phyloP scores from a whole-genome alignment of 768 basidiomycete genomes.

The Hericium alpestre region DNA sequence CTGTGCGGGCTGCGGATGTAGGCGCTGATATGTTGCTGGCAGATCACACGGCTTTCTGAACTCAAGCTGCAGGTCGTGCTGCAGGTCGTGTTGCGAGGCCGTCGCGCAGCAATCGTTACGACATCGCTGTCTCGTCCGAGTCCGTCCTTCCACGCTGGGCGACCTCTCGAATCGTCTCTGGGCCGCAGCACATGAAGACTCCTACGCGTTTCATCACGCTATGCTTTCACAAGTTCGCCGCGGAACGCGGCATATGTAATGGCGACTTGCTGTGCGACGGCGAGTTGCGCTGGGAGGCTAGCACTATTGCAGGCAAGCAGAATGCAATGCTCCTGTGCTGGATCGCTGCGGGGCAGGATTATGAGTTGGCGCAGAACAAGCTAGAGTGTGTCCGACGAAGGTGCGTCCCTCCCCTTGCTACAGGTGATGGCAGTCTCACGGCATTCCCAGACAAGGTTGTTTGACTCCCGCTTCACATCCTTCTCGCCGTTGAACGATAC shows the following conservation, averaged over 20 bases:
- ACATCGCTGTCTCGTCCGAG: slow-evolving; percentile 89
- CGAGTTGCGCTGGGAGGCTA: slow-evolving; percentile 61
- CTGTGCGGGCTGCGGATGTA: slow-evolving; percentile 1
- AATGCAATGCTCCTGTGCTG: slow-evolving; percentile 88
- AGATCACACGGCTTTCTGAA: slow-evolving; percentile 36
- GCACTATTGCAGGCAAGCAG: slow-evolving; percentile 62
- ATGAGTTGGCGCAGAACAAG: slow-evolving; percentile 91
- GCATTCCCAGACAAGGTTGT: slow-evolving; percentile 51
- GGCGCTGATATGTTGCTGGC: slow-evolving; percentile 3
- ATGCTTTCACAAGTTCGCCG: slow-evolving; percentile 85
- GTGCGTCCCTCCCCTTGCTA: slow-evolving; percentile 28
- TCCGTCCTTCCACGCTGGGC: slow-evolving; percentile 87
- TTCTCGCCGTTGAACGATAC: slow-evolving; percentile 69
- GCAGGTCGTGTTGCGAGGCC: slow-evolving; percentile 59
- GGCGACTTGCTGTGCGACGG: slow-evolving; percentile 77
- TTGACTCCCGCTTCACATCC: slow-evolving; percentile 54
- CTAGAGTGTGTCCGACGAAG: slow-evolving; percentile 90
- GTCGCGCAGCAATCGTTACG: slow-evolving; percentile 55
- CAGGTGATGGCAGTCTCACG: not conserved
- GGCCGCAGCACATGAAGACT: slow-evolving; percentile 39
- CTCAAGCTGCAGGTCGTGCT: slow-evolving; percentile 52
- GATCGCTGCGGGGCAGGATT: slow-evolving; percentile 88
- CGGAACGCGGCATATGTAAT: slow-evolving; percentile 81
- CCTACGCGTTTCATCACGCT: slow-evolving; percentile 85
- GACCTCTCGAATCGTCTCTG: slow-evolving; percentile 39